phyloP scores from a whole-genome alignment of 805 yeast genomes.

The Tetrapisispora phaffii region DNA sequence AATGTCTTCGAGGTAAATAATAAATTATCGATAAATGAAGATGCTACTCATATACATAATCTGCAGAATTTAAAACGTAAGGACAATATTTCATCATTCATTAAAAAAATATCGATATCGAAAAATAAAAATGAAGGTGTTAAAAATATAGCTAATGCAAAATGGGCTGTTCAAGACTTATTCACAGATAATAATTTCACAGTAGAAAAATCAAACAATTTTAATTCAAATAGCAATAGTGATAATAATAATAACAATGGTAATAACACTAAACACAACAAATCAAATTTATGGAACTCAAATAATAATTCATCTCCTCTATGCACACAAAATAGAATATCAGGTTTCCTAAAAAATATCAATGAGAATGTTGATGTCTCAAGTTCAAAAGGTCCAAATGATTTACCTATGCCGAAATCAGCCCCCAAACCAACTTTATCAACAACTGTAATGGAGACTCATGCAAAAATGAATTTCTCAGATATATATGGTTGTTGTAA shows the following conservation, averaged over 20 bases:
- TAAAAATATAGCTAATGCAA: slow-evolving; percentile 58
- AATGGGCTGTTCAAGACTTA: slow-evolving; percentile 61
- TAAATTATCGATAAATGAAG: slow-evolving; percentile 48
- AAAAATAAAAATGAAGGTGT: slow-evolving; percentile 43
- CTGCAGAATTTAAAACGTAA: slow-evolving; percentile 67
- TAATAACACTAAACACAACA: slow-evolving; percentile 3
- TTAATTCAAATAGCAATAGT: neutral
- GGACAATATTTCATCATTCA: slow-evolving; percentile 64
- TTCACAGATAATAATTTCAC: slow-evolving; percentile 1
- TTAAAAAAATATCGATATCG: slow-evolving; percentile 48
- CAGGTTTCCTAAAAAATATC: slow-evolving; percentile 42
- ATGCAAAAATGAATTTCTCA: slow-evolving; percentile 35
- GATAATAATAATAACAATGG: slow-evolving; percentile 31
- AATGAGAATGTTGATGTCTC: neutral
- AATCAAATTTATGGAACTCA: neutral
- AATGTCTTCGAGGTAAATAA: slow-evolving; percentile 2
- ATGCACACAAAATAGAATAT: slow-evolving; percentile 48
- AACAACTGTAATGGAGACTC: neutral
- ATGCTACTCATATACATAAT: slow-evolving; percentile 74
- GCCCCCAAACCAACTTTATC: neutral
- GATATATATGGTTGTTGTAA: slow-evolving; percentile 91
- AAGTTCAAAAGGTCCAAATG: neutral
- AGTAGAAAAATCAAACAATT: neutral
- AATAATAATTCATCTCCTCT: neutral
- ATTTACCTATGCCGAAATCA: neutral